phyloP scores from a whole-genome alignment of 805 yeast genomes.

The Brettanomyces bruxellensis region DNA sequence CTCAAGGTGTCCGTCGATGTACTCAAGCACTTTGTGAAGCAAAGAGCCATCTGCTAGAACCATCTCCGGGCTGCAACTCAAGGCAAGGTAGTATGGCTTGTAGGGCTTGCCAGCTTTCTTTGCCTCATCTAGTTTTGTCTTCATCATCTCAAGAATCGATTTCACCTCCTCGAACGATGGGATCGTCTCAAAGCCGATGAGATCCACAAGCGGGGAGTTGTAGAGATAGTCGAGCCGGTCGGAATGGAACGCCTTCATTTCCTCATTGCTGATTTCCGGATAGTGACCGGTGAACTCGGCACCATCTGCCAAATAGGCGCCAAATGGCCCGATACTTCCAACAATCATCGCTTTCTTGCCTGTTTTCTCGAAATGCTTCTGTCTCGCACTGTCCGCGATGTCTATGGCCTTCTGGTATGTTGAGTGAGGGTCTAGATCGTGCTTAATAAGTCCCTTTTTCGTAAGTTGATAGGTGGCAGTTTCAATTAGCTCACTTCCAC shows the following conservation, averaged over 20 bases:
- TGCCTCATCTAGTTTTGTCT: constrained; percentile 9
- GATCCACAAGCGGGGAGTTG: constrained; percentile 36
- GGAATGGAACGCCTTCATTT: constrained; percentile 41
- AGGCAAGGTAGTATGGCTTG: constrained; percentile 18
- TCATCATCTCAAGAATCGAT: constrained; percentile 35
- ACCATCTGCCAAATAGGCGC: constrained; percentile 59
- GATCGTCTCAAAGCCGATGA: constrained; percentile 63
- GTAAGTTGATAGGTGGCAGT: constrained; percentile 59
- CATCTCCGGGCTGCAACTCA: constrained; percentile 32
- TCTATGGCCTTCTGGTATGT: constrained; percentile 17
- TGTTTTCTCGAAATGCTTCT: constrained; percentile 8
- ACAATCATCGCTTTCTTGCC: constrained; percentile 26
- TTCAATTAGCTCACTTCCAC: constrained; percentile 47
- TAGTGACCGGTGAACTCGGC: constrained; percentile 71
- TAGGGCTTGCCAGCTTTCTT: not conserved
- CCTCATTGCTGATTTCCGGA: constrained; percentile 28
- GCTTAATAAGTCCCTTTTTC: constrained; percentile 28
- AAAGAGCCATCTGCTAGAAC: constrained; percentile 44
- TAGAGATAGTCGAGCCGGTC: constrained; percentile 34
- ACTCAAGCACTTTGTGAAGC: constrained; percentile 23
- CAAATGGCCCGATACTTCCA: constrained; percentile 74
- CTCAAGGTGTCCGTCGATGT: constrained; percentile 14
- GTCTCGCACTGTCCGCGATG: constrained; percentile 15
- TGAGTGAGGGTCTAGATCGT: constrained; percentile 10
- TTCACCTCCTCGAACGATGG: constrained; percentile 53